These are phyloP conservation scores for Heliamphora pulchella DNA, from an alignment of 179 eudicot genomes.

Conservation along the genomic window DNA sequence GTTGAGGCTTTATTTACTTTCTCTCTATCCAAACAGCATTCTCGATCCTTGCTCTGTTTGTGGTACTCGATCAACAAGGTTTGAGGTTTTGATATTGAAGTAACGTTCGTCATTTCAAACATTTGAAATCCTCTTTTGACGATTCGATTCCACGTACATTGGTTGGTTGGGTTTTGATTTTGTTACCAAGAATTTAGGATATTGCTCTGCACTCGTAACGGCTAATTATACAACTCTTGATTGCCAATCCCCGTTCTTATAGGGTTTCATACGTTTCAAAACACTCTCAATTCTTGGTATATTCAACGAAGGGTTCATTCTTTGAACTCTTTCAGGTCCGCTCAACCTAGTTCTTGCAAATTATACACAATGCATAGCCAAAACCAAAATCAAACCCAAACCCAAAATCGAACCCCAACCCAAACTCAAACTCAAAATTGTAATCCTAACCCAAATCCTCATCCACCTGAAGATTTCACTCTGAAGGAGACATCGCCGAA, in stretches of 20 bases:
- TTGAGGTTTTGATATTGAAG: too few relatives aligned
- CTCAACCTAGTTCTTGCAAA: neutral
- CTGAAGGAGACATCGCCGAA: conserved; percentile 7
- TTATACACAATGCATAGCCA: neutral
- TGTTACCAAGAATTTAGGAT: neutral
- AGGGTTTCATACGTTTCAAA: neutral
- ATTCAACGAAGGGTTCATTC: neutral
- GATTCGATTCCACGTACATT: neutral
- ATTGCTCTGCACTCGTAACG: neutral
- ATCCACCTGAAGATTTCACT: conserved; percentile 4
- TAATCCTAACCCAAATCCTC: neutral
- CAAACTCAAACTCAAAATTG: neutral
- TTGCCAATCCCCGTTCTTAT: neutral
- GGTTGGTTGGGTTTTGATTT: neutral
- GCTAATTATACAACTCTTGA: neutral
- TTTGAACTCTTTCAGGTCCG: neutral
- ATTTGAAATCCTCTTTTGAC: neutral
- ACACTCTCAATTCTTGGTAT: neutral
- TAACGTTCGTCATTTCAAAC: too few relatives aligned
- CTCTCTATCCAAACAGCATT: too few relatives aligned
- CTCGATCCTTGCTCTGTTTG: neutral
- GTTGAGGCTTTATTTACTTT: too few relatives aligned
- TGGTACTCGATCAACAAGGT: too few relatives aligned
- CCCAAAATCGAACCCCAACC: neutral
- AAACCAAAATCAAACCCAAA: neutral